Evolutionary conservation across 768 basidiomycete species (phyloP).

Genomic region (Phanerochaete sordida): DNA sequence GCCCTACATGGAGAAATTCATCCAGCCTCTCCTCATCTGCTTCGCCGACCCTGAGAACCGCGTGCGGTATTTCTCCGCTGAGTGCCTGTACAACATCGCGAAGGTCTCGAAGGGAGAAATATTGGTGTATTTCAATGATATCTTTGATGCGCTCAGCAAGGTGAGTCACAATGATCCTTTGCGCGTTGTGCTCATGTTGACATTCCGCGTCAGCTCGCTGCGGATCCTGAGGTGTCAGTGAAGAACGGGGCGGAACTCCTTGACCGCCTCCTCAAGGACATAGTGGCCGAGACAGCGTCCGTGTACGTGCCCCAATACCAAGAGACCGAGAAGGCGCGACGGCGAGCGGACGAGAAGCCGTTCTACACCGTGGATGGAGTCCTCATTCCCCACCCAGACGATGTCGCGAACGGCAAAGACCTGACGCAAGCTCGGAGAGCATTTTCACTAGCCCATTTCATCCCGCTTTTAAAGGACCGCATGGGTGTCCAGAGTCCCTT

Average conservation of each 20-base stretch:
- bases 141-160: constrained; percentile 97
- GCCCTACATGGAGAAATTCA: constrained; percentile 91
- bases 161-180: constrained; percentile 36
- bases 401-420: constrained; percentile 35
- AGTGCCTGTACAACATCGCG: constrained; percentile 97
- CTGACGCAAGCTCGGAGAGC: constrained; percentile 56
- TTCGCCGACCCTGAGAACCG: constrained; percentile 93
- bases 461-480: constrained; percentile 88
- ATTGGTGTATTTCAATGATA: constrained; percentile 95
- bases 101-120: constrained; percentile 98
- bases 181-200: constrained; percentile 4
- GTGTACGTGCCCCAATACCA: constrained; percentile 88
- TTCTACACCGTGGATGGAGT: constrained; percentile 50
- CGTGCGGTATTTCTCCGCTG: constrained; percentile 96
- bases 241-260: constrained; percentile 98
- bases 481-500: constrained; percentile 96
- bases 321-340: constrained; percentile 67
- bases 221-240: constrained; percentile 93
- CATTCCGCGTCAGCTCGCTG: constrained; percentile 65
- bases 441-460: constrained; percentile 92
- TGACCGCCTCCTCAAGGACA: constrained; percentile 96
- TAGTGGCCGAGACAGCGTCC: constrained; percentile 94
- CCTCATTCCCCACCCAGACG: constrained; percentile 62
- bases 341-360: constrained; percentile 31
- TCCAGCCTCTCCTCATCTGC: constrained; percentile 83